Conservation (phyloP, 2,329 filamentous ascomycete species). For the Colletotrichum gloeosporioides region DNA sequence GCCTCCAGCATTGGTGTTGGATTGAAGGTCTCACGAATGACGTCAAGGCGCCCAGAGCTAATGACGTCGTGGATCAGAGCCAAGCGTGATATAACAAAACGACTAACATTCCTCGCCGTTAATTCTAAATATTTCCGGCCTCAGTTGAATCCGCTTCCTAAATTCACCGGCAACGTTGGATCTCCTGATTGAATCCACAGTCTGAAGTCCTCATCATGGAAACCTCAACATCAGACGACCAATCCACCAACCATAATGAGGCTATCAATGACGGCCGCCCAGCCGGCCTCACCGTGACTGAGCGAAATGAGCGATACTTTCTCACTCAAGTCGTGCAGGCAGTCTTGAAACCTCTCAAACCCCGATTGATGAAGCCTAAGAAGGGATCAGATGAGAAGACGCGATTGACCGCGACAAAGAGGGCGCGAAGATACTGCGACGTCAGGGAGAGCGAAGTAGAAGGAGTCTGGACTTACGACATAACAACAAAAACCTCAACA, state of each 20-base stretch:
- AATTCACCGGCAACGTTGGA: background rate
- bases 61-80: background rate
- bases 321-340: background rate
- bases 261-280: fast-evolving
- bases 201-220: background rate
- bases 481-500: background rate
- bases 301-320: background rate
- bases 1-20: background rate
- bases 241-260: no score
- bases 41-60: background rate
- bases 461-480: slow-evolving; percentile 31
- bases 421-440: background rate
- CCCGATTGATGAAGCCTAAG: background rate
- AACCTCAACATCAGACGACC: background rate
- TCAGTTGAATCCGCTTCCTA: fast-evolving
- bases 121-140: fast-evolving
- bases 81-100: background rate
- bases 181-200: fast-evolving
- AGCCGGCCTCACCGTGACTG: background rate
- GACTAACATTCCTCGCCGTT: background rate
- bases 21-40: background rate
- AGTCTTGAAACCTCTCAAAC: background rate
- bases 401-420: background rate
- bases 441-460: slow-evolving; percentile 16
- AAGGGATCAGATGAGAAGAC: background rate